Percentiles rank a stretch among this genome's conserved stretches.
phyloP scores from a whole-genome alignment of 169 alveolate species.

The Cyclospora cayetanensis region DNA sequence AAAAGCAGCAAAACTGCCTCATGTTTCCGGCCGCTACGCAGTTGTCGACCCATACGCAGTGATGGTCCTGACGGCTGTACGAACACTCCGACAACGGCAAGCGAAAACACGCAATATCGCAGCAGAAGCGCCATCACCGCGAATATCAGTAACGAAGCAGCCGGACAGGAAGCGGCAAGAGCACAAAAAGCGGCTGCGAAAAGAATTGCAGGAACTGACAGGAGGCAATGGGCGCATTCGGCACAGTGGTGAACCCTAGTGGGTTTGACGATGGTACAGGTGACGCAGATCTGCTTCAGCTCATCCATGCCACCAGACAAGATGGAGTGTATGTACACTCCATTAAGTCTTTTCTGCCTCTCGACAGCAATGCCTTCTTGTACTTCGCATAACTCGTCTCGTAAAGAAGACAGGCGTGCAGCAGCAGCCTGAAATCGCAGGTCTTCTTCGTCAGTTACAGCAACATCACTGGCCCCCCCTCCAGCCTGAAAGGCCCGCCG shows the following conservation, averaged over 20 bases:
- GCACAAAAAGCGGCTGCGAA: neutral
- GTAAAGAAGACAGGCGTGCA: neutral
- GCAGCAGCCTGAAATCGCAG: neutral
- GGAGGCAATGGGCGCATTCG: slow-evolving; percentile 83
- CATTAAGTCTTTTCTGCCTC: neutral
- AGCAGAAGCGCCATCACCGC: neutral
- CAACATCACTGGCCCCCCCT: neutral
- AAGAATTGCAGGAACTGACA: slow-evolving; percentile 68
- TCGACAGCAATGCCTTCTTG: neutral
- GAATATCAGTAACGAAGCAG: neutral
- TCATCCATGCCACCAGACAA: neutral
- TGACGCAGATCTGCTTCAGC: slow-evolving; percentile 84
- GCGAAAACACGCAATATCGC: neutral
- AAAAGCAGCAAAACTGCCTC: slow-evolving; percentile 79
- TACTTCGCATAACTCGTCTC: neutral
- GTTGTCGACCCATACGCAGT: slow-evolving; percentile 97
- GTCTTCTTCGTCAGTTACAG: neutral
- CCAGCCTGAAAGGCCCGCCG: neutral
- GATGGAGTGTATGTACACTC: neutral
- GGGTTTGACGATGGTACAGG: slow-evolving; percentile 85
- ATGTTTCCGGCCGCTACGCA: slow-evolving; percentile 91
- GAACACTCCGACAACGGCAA: neutral
- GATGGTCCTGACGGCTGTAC: slow-evolving; percentile 92
- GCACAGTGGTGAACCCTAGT: slow-evolving; percentile 87
- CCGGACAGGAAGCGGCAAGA: neutral